Conservation (phyloP, 495 filamentous ascomycete species). For the Paragyromitra xinjiangensis region DNA sequence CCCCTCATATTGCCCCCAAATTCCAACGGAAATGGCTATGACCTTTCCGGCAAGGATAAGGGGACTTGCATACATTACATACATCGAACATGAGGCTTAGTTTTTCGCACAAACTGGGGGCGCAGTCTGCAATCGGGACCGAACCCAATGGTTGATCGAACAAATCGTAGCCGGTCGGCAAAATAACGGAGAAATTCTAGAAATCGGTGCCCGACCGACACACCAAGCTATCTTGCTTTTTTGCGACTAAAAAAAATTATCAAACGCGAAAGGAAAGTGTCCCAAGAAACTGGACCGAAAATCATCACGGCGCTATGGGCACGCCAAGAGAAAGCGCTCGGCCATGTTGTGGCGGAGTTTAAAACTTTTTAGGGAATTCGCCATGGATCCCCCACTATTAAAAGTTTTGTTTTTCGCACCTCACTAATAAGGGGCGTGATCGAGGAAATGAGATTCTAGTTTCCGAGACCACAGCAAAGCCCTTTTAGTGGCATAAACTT, state of each 20-base stretch:
- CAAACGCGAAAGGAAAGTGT: not conserved
- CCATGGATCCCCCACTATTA: too few species aligned
- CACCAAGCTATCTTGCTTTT: not conserved
- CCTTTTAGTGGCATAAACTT: not conserved
- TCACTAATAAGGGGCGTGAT: not conserved
- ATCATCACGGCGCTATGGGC: conserved; percentile 1
- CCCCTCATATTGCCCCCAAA: conserved; percentile 14
- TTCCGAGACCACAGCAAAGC: not conserved
- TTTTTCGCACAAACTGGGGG: conserved; percentile 9
- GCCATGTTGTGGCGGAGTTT: not conserved
- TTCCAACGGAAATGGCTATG: conserved; percentile 13
- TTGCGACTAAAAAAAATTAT: not conserved
- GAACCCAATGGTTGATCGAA: not conserved
- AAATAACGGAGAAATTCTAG: not conserved
- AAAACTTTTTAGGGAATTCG: not conserved
- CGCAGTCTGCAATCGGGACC: not conserved
- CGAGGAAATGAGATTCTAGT: too few species aligned
- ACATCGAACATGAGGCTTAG: conserved; percentile 18
- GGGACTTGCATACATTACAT: conserved; percentile 1
- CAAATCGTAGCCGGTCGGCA: not conserved
- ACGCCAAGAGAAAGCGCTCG: not conserved
- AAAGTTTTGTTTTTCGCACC: not conserved
- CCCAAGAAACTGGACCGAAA: not conserved
- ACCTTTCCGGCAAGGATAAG: conserved; percentile 1
- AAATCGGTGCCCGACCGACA: not conserved